Base-by-base conservation (phyloP, 306 rosid genomes). In the Carpinus fangiana region DNA sequence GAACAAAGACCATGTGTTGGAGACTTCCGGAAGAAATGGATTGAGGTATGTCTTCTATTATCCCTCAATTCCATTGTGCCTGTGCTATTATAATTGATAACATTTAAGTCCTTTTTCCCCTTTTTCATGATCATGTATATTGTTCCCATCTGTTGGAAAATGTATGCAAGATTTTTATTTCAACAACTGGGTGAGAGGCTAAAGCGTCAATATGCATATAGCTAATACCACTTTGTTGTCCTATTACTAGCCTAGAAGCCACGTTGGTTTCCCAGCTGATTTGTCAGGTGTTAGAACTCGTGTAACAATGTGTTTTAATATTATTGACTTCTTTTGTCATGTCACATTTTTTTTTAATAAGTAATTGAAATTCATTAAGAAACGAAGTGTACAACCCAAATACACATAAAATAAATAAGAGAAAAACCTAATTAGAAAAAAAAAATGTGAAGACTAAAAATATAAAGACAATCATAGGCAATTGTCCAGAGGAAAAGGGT, bases 21-120 rank as follows among this genome's bases (percentile, higher is more conserved):
- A 87, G 98, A 92, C 78, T 80, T 82, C 66, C 90, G 88, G 54
- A 92, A 91, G 83, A 92, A 95, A 87, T 95, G 98, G 98, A 84
- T 95, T 83, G 98, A 92, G 98, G 98, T 38, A 38, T 38, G 43
- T 73, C 71, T 16, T 65, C 48, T 65, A 17, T 36, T 65, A 17
- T 65, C 21, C 48, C 12, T 7, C 26, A 38, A 65, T 38, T 36
- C 47, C 21, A 26, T 26, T 60, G 45, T 34, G 69, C 46, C 14
- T 65, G 12, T 38, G 38, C 50, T 41, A 26, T 31, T 10, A 28
- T 12, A 13, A 5, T 11, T 61, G 41, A 21, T 57, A 23, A 57
- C 23, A 7, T 21, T 57, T 57, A 0, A 20, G 23, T 56, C 62
- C 28, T 56, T 38, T 56, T 55, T 56, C 16, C 23, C 23, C n/a